A percentile compares a stretch with the other conserved stretches of the same genome.
These are phyloP conservation scores for Orychophragmus violaceus DNA, from an alignment of 345 rosid genomes.

Conservation along the genomic window DNA sequence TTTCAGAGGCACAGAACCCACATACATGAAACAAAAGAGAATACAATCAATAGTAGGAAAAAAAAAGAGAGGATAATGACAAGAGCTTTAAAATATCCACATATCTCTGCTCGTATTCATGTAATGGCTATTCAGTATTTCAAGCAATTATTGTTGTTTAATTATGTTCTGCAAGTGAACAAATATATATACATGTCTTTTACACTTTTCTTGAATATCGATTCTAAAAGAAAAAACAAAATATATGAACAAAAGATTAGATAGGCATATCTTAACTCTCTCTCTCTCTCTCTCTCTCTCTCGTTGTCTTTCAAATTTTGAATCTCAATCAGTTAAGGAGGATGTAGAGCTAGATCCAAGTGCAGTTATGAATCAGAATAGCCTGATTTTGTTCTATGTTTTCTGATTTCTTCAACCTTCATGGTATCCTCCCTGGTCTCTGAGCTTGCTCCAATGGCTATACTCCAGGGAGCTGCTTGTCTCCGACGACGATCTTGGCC, in stretches of 20 bases:
- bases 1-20: slow-evolving; percentile 41
- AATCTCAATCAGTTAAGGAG: too few species aligned
- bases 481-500: too few species aligned
- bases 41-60: slow-evolving; percentile 9
- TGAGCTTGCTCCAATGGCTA: too few species aligned
- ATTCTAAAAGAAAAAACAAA: background rate
- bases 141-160: background rate
- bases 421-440: too few species aligned
- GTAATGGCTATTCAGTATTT: background rate
- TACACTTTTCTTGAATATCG: background rate
- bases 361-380: too few species aligned
- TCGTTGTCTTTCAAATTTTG: too few species aligned
- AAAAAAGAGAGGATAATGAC: background rate
- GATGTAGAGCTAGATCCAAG: too few species aligned
- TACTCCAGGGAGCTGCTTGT: too few species aligned
- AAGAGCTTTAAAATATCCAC: background rate
- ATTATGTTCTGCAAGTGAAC: background rate
- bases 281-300: too few species aligned
- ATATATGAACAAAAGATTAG: background rate
- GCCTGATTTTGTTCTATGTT: too few species aligned
- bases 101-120: background rate
- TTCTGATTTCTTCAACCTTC: too few species aligned
- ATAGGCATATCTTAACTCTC: too few species aligned
- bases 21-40: slow-evolving; percentile 28
- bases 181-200: background rate